phyloP scores from a whole-genome alignment of 179 eudicot genomes.

The Vitellaria paradoxa region DNA sequence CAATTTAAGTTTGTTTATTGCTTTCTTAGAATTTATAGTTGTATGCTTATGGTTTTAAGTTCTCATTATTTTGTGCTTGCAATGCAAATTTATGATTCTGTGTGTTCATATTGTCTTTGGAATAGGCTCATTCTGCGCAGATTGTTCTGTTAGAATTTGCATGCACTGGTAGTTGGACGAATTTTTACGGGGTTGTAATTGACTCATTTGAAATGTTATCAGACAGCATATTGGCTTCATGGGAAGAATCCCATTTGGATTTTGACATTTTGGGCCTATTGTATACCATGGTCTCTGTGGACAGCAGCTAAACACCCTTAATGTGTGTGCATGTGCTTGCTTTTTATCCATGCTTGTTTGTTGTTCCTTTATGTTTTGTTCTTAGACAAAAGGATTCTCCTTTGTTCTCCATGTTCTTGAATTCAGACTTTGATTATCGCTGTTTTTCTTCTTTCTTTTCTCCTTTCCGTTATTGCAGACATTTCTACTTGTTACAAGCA shows the following conservation, averaged over 20 bases:
- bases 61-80: background rate
- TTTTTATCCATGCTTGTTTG: background rate
- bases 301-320: background rate
- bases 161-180: background rate
- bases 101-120: background rate
- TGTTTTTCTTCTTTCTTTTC: background rate
- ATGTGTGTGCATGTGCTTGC: background rate
- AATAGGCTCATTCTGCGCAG: background rate
- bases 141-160: background rate
- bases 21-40: background rate
- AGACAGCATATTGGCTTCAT: background rate
- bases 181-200: background rate
- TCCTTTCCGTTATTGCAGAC: background rate
- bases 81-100: background rate
- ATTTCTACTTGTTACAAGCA: background rate
- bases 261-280: background rate
- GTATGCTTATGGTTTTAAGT: background rate
- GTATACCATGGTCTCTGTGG: background rate
- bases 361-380: background rate
- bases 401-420: background rate
- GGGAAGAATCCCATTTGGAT: background rate
- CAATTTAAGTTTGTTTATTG: background rate
- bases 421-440: background rate
- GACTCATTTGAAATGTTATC: slow-evolving; percentile 13
- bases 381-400: background rate